Base-by-base conservation (phyloP, 2,329 filamentous ascomycete species). In the Colletotrichum caudatum region DNA sequence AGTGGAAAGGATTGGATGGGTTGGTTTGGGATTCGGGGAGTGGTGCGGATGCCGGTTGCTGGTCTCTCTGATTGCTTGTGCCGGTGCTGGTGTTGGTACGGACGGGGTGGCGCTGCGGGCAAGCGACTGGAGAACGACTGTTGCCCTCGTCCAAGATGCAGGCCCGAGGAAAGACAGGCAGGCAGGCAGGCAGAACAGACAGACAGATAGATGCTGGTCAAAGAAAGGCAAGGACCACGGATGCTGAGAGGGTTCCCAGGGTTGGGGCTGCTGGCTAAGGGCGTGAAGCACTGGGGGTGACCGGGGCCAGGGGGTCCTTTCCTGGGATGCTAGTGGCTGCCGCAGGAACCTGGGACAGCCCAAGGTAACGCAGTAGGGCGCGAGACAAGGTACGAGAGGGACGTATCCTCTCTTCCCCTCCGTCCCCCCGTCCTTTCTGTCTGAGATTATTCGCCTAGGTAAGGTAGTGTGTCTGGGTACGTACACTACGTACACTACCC, bases 261-360 rank as follows among this genome's bases (percentile, higher is more conserved):
- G 60, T 56, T 59, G 58, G 69, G 58, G 59, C 39, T 48, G 65
- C 69, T 72, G 66, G 65, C 65, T 72, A 60, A 60, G 54, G 61
- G 26, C 57, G 39, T 26, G 61, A 64, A 12, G 61, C 53, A 57
- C 53, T 57, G 33, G 53, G 48, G 48, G 18, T 26, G 65, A 72
- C 65, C 54, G 56, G 69, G 69, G 65, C 59, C 59, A 72, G 60
- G 69, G 69, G 69, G 59, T 72, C 53, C 59, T 64, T 69, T 59
- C 33, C 59, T 64, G 54, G 48, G 48, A 53, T 72, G 54, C 53
- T 60, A 69, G 69, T 71, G 69, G 69, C 69, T 58, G 58, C 51
- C 44, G 65, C 37, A 26, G n/a, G 35, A 44, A 63, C 60, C 39
- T 20, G 39, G 29, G 48, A 20, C 26, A 18, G 23, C 46, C 54